phyloP scores from a whole-genome alignment of 176 grass and related monocot species.

The Oryza meridionalis region DNA sequence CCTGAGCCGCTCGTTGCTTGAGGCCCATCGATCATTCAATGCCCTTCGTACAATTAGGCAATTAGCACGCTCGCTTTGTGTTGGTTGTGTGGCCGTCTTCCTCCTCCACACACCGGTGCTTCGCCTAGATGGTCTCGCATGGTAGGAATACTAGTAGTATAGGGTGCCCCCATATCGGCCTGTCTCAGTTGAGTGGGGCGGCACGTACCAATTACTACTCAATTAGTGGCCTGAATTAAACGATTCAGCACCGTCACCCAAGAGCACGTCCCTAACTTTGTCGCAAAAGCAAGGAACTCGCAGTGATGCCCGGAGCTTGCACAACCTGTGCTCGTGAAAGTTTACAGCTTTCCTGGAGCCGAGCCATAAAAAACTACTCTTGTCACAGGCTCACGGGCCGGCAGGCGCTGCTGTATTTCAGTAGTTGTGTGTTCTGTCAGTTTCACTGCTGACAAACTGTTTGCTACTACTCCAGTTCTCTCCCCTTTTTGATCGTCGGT shows the following conservation, averaged over 20 bases:
- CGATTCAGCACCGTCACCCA: conserved; percentile 12
- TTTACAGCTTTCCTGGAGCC: conserved; percentile 41
- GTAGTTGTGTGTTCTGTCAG: neutral
- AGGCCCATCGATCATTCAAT: conserved; percentile 25
- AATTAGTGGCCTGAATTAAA: conserved; percentile 29
- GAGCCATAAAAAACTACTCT: neutral
- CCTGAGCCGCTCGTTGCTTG: neutral
- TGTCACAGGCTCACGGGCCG: conserved; percentile 12
- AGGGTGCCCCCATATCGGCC: conserved; percentile 7
- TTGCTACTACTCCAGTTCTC: neutral
- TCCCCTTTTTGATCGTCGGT: neutral
- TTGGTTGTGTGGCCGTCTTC: neutral
- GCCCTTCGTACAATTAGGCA: neutral
- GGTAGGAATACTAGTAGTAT: neutral
- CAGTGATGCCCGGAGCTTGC: conserved; percentile 21
- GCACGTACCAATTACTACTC: conserved; percentile 4
- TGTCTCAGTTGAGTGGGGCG: conserved; percentile 37
- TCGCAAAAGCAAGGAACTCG: conserved; percentile 35
- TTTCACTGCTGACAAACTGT: neutral
- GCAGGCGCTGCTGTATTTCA: neutral
- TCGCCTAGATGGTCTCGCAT: conserved; percentile 20
- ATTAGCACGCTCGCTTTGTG: neutral
- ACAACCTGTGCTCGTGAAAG: conserved; percentile 24
- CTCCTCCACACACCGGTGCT: conserved; percentile 11
- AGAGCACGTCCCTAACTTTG: conserved; percentile 37